A percentile compares a stretch with the other conserved stretches of the same genome.
phyloP scores from a whole-genome alignment of 2,329 filamentous ascomycete species.

The Trichophyton mentagrophytes region DNA sequence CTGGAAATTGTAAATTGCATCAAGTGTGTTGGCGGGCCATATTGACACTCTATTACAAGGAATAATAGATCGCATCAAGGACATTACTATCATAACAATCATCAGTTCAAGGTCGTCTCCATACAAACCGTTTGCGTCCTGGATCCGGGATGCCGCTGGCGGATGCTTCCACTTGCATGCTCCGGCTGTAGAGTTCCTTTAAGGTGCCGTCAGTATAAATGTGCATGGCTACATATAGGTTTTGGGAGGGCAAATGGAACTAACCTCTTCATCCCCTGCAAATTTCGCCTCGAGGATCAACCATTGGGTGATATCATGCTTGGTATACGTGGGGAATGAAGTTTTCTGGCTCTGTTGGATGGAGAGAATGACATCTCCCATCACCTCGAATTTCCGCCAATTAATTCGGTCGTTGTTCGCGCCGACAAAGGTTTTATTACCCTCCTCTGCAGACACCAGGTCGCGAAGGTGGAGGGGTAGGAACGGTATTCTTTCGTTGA shows the following conservation, averaged over 20 bases:
- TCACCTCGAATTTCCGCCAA: constrained; percentile 96
- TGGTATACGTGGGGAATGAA: constrained; percentile 49
- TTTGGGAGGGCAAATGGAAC: constrained; percentile 21
- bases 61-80: constrained; percentile 2
- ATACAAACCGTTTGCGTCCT: constrained; percentile 33
- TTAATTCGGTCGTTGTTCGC: constrained; percentile 65
- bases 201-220: background rate
- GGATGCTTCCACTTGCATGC: constrained; percentile 42
- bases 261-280: constrained; percentile 74
- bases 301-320: constrained; percentile 57
- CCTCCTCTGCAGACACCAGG: constrained; percentile 81
- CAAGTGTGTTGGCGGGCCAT: background rate
- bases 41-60: constrained; percentile 2
- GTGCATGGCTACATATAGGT: background rate
- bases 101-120: constrained; percentile 25
- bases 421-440: constrained; percentile 78
- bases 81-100: constrained; percentile 12
- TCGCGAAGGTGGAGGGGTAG: constrained; percentile 81
- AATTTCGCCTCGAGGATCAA: constrained; percentile 73
- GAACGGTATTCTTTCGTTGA: constrained; percentile 80
- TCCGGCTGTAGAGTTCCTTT: constrained; percentile 48
- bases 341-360: constrained; percentile 85
- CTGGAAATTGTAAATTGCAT: background rate
- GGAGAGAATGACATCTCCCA: constrained; percentile 80
- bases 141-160: constrained; percentile 21